Base-by-base conservation (phyloP, 331 rosid species). In the Arachis monticola region DNA sequence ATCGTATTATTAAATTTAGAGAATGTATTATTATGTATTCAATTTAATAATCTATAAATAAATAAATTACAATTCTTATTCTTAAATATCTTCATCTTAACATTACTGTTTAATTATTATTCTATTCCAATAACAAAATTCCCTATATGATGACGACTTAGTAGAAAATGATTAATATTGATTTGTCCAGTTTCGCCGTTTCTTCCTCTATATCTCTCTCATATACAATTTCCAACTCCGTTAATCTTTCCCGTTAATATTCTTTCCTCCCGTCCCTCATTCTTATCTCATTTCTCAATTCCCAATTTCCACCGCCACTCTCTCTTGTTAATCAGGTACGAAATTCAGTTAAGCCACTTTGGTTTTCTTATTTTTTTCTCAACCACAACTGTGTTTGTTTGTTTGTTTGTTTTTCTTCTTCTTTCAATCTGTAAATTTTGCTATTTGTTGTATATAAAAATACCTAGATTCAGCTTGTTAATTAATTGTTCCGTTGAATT, bases 131-230 rank as follows among this genome's bases (percentile, higher is more conserved):
- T 72, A 79, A 40, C 45, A 67, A 58, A 48, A 46, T 60, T 6
- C 30, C 31, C 31, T 52, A 41, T 5, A 57, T 0, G 58, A 67
- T 50, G 53, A 31, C 69, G 9, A 44, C 4, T 79, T 74, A 17
- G 22, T 35, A 35, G 78, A 74, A 77, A 64, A 72, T 51, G 72
- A 87, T 77, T 7, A 64, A 45, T 46, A 67, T 27, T 70, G 30
- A 81, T 80, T 83, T 86, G 83, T 70, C 90, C 75, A 71, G 0
- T 82, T 87, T 85, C 90, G 76, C 76, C 82, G 78, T 81, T 77
- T 57, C 82, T 86, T 80, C 90, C 51, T 46, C 62, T 50, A 6
- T 17, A 30, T 57, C 74, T 67, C 65, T 67, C 65, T 32, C 50
- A 52, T 50, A 64, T 30, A 55, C 53, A 35, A 35, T 66, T 53